Percentiles rank a stretch among this genome's conserved stretches.
Conservation (phyloP, 768 basidiomycete genomes). For the Boletus subparvulus region DNA sequence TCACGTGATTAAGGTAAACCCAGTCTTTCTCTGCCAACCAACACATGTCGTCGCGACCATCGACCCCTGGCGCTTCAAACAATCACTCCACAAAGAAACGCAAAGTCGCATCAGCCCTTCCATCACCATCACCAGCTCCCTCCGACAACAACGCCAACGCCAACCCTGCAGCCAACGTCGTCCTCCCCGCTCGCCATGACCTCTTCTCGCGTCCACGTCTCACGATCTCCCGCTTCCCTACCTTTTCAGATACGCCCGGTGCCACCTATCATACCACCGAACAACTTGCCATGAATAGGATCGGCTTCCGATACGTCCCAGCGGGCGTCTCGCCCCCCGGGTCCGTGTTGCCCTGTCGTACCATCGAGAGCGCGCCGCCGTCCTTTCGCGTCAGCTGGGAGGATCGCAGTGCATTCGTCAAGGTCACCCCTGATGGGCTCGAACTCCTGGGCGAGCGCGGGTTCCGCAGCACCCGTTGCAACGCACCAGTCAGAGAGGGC, state of each 20-base stretch:
- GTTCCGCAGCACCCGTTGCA: conserved; percentile 86
- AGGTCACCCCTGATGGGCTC: conserved; percentile 75
- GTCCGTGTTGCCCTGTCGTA: conserved; percentile 62
- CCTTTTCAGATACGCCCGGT: conserved; percentile 60
- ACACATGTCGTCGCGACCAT: conserved; percentile 32
- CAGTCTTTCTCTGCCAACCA: neutral
- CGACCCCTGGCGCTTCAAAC: conserved; percentile 28
- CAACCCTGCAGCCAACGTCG: conserved; percentile 41
- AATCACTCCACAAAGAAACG: conserved; percentile 42
- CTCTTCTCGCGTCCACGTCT: conserved; percentile 69
- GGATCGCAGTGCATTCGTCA: conserved; percentile 80
- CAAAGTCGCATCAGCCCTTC: conserved; percentile 46
- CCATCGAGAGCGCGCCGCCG: conserved; percentile 76
- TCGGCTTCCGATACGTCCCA: conserved; percentile 78
- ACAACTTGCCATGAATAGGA: conserved; percentile 66
- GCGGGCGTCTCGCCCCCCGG: conserved; percentile 69
- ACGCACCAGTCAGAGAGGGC: conserved; percentile 86
- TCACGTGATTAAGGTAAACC: conserved; percentile 21
- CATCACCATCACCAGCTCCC: conserved; percentile 55
- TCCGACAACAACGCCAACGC: conserved; percentile 47
- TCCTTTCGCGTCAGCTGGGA: conserved; percentile 83
- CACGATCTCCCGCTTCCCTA: conserved; percentile 71
- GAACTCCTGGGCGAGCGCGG: conserved; percentile 81
- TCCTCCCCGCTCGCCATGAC: conserved; percentile 66
- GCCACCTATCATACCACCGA: conserved; percentile 63